phyloP scores from a whole-genome alignment of 352 stramenopile species.

The Aphanomyces cochlioides region DNA sequence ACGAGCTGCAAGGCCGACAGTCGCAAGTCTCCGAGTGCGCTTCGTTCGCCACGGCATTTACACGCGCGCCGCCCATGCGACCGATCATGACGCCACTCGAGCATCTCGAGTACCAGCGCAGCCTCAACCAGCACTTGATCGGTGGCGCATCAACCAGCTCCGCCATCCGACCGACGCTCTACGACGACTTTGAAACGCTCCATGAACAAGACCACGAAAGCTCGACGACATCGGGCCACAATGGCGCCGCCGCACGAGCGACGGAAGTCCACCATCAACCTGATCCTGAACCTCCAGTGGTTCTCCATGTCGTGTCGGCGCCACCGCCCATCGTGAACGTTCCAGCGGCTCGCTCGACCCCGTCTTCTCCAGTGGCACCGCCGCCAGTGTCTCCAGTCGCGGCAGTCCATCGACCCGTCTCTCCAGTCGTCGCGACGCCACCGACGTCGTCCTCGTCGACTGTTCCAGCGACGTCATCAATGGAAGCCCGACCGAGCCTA shows the following conservation, averaged over 20 bases:
- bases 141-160: background rate
- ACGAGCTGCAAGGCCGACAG: background rate
- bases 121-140: slow-evolving; percentile 19
- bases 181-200: slow-evolving; percentile 7
- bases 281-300: background rate
- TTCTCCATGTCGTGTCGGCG: no score
- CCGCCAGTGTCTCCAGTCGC: background rate
- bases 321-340: background rate
- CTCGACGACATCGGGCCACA: background rate
- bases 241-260: background rate
- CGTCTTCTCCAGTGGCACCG: background rate
- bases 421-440: no score
- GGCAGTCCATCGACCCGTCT: background rate
- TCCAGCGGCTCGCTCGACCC: background rate
- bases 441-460: no score
- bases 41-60: slow-evolving; percentile 21
- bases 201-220: background rate
- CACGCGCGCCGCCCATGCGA: slow-evolving; percentile 17
- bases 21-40: slow-evolving; percentile 20
- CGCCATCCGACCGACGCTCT: slow-evolving; percentile 3
- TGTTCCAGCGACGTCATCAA: no score
- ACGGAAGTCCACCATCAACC: background rate
- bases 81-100: slow-evolving; percentile 27
- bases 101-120: slow-evolving; percentile 29
- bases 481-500: background rate